These are phyloP conservation scores for Epichloe brachyelytri DNA, from an alignment of 2,329 filamentous ascomycete species.

Conservation along the genomic window DNA sequence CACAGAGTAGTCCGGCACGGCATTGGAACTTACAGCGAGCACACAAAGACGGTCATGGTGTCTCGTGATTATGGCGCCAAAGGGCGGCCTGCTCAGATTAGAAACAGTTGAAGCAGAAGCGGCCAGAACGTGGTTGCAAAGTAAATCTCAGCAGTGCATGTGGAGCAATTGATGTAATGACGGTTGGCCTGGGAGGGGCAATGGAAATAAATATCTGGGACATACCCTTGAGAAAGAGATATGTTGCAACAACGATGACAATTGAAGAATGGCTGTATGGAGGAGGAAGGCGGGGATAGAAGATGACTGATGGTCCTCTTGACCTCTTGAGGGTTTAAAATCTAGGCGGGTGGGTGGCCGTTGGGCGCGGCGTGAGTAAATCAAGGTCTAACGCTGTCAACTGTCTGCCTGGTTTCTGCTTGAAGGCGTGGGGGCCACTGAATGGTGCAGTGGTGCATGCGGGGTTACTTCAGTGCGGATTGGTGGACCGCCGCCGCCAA, in stretches of 20 bases:
- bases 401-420: not conserved
- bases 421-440: not conserved
- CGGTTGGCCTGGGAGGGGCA: not conserved
- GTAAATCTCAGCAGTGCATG: not conserved
- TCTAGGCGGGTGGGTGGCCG: not conserved
- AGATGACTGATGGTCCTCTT: not conserved
- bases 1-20: no score
- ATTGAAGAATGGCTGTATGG: not conserved
- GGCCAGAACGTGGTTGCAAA: not conserved
- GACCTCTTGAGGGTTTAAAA: not conserved
- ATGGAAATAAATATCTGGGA: not conserved
- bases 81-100: not conserved
- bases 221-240: not conserved
- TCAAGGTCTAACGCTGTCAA: not conserved
- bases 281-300: not conserved
- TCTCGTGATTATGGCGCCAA: not conserved
- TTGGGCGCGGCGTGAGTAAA: not conserved
- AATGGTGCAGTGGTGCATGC: not conserved
- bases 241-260: not conserved
- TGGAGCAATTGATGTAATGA: not conserved
- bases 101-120: not conserved
- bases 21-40: slow-evolving; percentile 23
- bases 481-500: not conserved
- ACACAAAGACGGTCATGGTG: slow-evolving; percentile 29
- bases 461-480: not conserved